Evolutionary conservation across 1,284 basidiomycete genomes (phyloP), one percentile per base, ranked within the genome.

Genomic region (Moesziomyces parantarcticus): DNA sequence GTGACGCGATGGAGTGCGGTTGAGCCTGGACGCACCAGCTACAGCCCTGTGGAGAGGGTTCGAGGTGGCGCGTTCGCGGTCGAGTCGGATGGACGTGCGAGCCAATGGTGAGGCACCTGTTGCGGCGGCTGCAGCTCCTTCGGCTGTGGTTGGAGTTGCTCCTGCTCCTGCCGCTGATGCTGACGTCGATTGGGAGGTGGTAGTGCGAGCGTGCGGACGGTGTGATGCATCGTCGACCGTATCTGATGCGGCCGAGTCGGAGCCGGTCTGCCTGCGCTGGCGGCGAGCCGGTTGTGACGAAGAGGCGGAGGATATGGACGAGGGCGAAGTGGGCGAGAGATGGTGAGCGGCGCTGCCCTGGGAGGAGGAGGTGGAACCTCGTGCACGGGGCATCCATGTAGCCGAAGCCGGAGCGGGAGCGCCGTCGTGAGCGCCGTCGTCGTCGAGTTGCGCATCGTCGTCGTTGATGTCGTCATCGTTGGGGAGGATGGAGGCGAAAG

Each of bases 401-500:
- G 49, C 42, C 6, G 58, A 50, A 7, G 58, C 56, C 6, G 46
- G 23, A 36, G 48, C 32, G 21, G 44, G 36, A 1, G 42, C 13
- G 7, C n/a, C 55, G 10, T 50, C 43, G 3, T 58, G 36, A 1
- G 42, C 13, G 7, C n/a, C 55, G 10, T 50, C 43, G 3, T 58
- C 44, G 43, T 68, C 58, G 50, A 61, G 58, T 18, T 16, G 16
- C 14, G 51, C 47, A 16, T 61, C 58, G 22, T 68, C 65, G 23
- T 74, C 60, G 36, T 61, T 54, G 39, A 46, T n/a, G 32, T 71
- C 67, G 20, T 69, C 63, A 16, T 82, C 81, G n/a, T 67, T 61
- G 8, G 80, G 75, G 14, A 83, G 55, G 41, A 70, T 75, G 14
- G 77, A 75, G 13, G 78, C 75, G 44, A 79, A 73, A 9, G 81